Conservation (phyloP, 345 rosid species). For the Turnera subulata region DNA sequence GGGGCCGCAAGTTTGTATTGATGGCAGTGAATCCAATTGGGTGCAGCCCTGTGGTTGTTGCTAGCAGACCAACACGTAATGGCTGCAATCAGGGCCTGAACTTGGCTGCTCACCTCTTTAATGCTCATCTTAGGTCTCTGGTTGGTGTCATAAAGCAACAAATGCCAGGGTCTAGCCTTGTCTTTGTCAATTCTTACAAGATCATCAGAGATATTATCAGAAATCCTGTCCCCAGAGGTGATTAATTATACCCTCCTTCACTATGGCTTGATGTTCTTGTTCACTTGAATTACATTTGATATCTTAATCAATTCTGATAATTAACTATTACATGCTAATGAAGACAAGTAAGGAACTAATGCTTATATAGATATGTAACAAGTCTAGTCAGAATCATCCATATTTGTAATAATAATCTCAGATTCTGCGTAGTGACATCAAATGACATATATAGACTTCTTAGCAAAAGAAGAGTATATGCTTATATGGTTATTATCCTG, state of each 20-base stretch:
- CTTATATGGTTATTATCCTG: no score
- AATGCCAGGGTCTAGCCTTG: slow-evolving; percentile 33
- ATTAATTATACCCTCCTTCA: background rate
- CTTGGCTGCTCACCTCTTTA: slow-evolving; percentile 51
- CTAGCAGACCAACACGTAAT: background rate
- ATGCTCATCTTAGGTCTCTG: slow-evolving; percentile 21
- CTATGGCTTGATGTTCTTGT: no score
- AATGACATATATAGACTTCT: no score
- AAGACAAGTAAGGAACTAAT: no score
- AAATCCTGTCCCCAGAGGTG: slow-evolving; percentile 38
- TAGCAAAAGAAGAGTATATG: no score
- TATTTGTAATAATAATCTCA: no score
- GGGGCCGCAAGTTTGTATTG: slow-evolving; percentile 55
- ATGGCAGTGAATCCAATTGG: slow-evolving; percentile 50
- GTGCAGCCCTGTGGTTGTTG: slow-evolving; percentile 36
- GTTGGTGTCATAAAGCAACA: slow-evolving; percentile 14
- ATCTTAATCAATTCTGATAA: no score
- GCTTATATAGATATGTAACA: no score
- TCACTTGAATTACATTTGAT: no score
- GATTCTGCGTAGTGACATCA: no score
- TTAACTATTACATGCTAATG: no score
- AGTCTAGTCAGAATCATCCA: no score
- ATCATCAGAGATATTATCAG: slow-evolving; percentile 39
- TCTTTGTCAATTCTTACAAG: slow-evolving; percentile 45
- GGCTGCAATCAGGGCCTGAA: slow-evolving; percentile 34